phyloP scores from a whole-genome alignment of 768 basidiomycete genomes.

The Pleurotus giganteus region DNA sequence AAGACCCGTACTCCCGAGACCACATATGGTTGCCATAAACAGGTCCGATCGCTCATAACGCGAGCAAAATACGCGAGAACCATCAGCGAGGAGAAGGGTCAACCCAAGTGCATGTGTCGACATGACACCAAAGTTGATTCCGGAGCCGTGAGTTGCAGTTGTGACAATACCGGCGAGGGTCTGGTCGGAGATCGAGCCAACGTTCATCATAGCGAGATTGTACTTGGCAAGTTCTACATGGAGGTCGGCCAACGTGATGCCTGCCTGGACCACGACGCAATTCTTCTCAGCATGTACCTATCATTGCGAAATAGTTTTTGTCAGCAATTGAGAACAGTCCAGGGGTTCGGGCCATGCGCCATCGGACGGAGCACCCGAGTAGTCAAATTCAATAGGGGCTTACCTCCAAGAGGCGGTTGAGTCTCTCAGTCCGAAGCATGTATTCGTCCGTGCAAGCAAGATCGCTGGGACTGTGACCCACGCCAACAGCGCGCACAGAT shows the following conservation, averaged over 20 bases:
- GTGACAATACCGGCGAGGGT: constrained; percentile 90
- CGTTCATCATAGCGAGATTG: constrained; percentile 83
- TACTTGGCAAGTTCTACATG: constrained; percentile 64
- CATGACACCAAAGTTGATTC: constrained; percentile 74
- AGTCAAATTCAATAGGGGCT: constrained; percentile 29
- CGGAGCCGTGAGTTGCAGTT: constrained; percentile 95
- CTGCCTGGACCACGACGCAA: constrained; percentile 71
- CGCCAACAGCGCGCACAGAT: constrained; percentile 78
- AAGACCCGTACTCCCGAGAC: constrained; percentile 87
- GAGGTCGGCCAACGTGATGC: constrained; percentile 74
- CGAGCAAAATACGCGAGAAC: constrained; percentile 66
- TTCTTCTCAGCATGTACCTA: constrained; percentile 71
- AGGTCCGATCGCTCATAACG: constrained; percentile 63
- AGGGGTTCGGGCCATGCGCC: not conserved
- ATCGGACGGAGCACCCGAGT: constrained; percentile 19
- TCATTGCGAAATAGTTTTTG: constrained; percentile 13
- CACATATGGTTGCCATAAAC: constrained; percentile 88
- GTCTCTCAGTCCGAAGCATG: constrained; percentile 76
- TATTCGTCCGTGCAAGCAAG: constrained; percentile 86
- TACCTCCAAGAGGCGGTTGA: constrained; percentile 78
- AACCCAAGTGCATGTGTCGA: constrained; percentile 79
- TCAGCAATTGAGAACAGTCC: constrained; percentile 2
- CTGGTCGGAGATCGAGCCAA: constrained; percentile 97
- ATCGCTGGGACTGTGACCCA: constrained; percentile 93
- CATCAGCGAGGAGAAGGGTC: constrained; percentile 75